phyloP scores from a whole-genome alignment of 2,329 filamentous ascomycete species.

The Parafenestella ontariensis region DNA sequence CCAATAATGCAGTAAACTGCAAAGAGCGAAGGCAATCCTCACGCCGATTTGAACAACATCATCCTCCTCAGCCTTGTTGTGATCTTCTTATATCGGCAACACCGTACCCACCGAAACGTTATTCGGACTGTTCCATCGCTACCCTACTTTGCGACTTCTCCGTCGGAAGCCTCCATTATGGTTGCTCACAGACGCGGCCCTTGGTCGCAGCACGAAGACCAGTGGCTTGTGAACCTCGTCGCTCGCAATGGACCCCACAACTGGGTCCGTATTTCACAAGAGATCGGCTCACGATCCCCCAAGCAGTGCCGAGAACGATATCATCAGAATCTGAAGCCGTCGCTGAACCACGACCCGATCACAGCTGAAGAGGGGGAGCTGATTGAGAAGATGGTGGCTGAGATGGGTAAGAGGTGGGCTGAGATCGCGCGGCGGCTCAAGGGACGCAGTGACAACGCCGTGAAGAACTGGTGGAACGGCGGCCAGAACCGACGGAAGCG shows the following conservation, averaged over 20 bases:
- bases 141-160: background rate
- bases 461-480: conserved; percentile 99
- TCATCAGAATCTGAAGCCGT: conserved; percentile 90
- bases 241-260: conserved; percentile 76
- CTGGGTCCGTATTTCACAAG: conserved; percentile 85
- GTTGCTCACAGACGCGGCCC: conserved; percentile 75
- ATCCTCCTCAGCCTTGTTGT: background rate
- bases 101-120: background rate
- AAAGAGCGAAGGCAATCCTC: too few species aligned
- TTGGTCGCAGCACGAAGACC: conserved; percentile 82
- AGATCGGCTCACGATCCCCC: conserved; percentile 78
- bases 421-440: conserved; percentile 84
- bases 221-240: conserved; percentile 73
- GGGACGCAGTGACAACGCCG: conserved; percentile 90
- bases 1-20: conserved; percentile 4
- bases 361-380: conserved; percentile 74
- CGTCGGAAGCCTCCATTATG: conserved; percentile 41
- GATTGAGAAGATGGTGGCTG: conserved; percentile 78
- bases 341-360: conserved; percentile 79
- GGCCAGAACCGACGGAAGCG: conserved; percentile 79
- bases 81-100: too few species aligned
- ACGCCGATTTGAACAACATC: background rate
- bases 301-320: conserved; percentile 96
- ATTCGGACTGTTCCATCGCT: background rate
- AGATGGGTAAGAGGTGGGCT: conserved; percentile 88